Evolutionary conservation across 208 protist species (phyloP), one percentile per base, ranked within the genome.

Genomic region (Leptomonas pyrrhocoris): DNA sequence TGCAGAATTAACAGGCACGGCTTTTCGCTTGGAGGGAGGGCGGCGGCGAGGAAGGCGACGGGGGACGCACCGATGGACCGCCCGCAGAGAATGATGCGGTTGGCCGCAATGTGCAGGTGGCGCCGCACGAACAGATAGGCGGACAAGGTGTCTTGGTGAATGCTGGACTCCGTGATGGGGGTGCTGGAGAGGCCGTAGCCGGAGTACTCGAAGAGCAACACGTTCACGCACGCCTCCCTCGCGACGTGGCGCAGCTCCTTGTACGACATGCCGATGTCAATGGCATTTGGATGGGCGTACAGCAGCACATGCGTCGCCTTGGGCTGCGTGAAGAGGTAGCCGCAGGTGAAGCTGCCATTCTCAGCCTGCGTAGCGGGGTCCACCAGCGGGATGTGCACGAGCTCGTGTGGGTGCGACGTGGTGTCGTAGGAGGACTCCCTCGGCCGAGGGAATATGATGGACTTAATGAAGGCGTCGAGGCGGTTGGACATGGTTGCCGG

Each of bases 201-300:
- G 15, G 72, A 83, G 76, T 94, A 96, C 68, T 96, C 91, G 48
- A 92, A 89, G 16, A 86, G 55, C 13, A 96, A 67, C 15, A 94
- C 83, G 40, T 83, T 82, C 13, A 88, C 74, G 38, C 75, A 79
- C 18, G 83, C 77, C 28, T 84, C 72, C 55, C 84, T 74, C 67
- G 79, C 64, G 15, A 96, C 51, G 55, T 87, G 79, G 45, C 79
- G 84, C 50, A 94, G 67, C 69, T 92, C 84, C 38, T 83, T 80
- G 73, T 87, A 87, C 63, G 85, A 74, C 68, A 92, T 86, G 9
- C 81, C 91, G 72, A 94, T 90, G 65, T 96, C 91, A 2, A 93
- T 88, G 9, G 88, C 91, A 55, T 96, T 96, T 27, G 85, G 86
- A 64, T 96, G 91, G 13, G 88, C 88, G 65, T 96, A 96, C 34